Evolutionary conservation across 2,329 filamentous ascomycete species (phyloP).

Genomic region (Eutypella sp.): DNA sequence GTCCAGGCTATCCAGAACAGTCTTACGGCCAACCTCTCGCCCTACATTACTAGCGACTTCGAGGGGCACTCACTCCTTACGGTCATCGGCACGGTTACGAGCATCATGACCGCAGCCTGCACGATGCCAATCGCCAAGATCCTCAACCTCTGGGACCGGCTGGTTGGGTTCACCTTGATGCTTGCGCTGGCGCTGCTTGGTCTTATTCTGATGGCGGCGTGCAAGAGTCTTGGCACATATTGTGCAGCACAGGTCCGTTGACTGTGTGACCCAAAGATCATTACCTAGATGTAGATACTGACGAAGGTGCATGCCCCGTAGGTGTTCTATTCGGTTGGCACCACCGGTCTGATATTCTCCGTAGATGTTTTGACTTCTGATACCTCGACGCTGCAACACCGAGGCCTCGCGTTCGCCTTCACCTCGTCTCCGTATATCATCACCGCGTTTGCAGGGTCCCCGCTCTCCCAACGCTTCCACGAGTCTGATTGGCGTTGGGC

Average conservation of each 20-base stretch:
- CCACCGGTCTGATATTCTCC: slow-evolving; percentile 51
- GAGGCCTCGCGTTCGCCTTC: slow-evolving; percentile 50
- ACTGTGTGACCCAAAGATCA: neutral
- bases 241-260: slow-evolving; percentile 35
- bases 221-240: slow-evolving; percentile 28
- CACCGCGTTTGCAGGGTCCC: slow-evolving; percentile 53
- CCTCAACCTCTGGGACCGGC: slow-evolving; percentile 53
- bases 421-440: slow-evolving; percentile 56
- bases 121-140: slow-evolving; percentile 55
- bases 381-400: slow-evolving; percentile 54
- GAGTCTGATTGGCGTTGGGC: slow-evolving; percentile 56
- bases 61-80: slow-evolving; percentile 39
- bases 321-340: slow-evolving; percentile 55
- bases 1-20: slow-evolving; percentile 35
- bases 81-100: slow-evolving; percentile 41
- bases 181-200: slow-evolving; percentile 37
- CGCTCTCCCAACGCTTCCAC: slow-evolving; percentile 43
- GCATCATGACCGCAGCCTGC: slow-evolving; percentile 44
- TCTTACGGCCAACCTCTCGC: slow-evolving; percentile 27
- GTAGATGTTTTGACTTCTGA: slow-evolving; percentile 59
- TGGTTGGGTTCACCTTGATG: slow-evolving; percentile 49
- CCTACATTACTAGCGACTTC: slow-evolving; percentile 37
- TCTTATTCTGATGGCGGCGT: slow-evolving; percentile 55
- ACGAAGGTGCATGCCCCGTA: slow-evolving; percentile 15
- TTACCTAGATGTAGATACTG: neutral